Conservation (phyloP, 2,329 filamentous ascomycete genomes). For the Aschersonia sp. region DNA sequence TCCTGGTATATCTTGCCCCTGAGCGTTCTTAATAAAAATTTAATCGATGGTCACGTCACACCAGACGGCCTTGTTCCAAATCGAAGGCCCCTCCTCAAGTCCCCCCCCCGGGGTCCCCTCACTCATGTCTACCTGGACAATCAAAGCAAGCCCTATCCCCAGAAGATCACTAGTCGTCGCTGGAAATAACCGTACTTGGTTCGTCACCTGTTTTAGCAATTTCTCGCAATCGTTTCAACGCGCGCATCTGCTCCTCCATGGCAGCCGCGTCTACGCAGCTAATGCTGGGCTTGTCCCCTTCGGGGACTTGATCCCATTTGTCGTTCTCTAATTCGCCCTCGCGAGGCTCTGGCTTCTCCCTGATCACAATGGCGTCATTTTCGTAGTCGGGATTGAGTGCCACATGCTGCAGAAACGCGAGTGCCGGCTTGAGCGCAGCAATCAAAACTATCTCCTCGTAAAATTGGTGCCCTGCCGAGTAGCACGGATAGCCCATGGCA, state of each 20-base stretch:
- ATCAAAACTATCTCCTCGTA: slow-evolving; percentile 50
- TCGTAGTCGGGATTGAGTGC: slow-evolving; percentile 22
- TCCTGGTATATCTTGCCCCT: too few relatives aligned
- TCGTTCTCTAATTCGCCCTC: slow-evolving; percentile 10
- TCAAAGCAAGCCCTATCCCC: too few relatives aligned
- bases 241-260: slow-evolving; percentile 8
- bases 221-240: neutral
- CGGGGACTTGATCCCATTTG: slow-evolving; percentile 15
- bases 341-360: slow-evolving; percentile 6
- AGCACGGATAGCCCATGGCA: slow-evolving; percentile 47
- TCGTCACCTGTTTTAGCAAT: too few relatives aligned
- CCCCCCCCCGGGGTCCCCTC: too few relatives aligned
- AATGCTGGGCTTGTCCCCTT: slow-evolving; percentile 15
- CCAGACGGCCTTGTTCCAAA: too few relatives aligned
- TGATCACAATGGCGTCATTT: slow-evolving; percentile 23
- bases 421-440: slow-evolving; percentile 32
- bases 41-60: too few relatives aligned
- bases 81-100: too few relatives aligned
- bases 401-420: slow-evolving; percentile 47
- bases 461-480: slow-evolving; percentile 48
- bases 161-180: too few relatives aligned
- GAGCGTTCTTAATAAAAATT: too few relatives aligned
- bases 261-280: slow-evolving; percentile 5
- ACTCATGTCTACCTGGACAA: too few relatives aligned
- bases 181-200: too few relatives aligned